These are phyloP conservation scores for Pueraria montana DNA, from an alignment of 306 rosid genomes.

Conservation along the genomic window DNA sequence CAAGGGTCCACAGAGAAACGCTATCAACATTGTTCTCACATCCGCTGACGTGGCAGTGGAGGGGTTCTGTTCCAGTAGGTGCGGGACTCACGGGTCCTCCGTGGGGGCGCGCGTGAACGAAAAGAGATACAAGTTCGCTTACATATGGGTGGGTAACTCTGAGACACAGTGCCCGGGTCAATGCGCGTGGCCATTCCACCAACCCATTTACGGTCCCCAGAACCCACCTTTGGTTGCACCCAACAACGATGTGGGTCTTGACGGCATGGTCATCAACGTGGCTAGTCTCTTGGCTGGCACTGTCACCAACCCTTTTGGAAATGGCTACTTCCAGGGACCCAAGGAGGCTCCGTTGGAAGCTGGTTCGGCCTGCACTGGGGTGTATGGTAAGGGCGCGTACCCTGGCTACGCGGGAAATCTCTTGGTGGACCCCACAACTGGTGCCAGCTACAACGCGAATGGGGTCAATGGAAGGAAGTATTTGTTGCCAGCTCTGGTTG, in stretches of 20 bases:
- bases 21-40: slow-evolving; percentile 70
- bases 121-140: slow-evolving; percentile 56
- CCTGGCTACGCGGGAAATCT: slow-evolving; percentile 78
- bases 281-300: slow-evolving; percentile 77
- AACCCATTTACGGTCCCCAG: slow-evolving; percentile 77
- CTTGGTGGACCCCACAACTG: slow-evolving; percentile 62
- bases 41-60: slow-evolving; percentile 59
- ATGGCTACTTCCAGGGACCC: slow-evolving; percentile 80
- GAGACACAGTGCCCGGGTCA: slow-evolving; percentile 80
- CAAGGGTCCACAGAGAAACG: slow-evolving; percentile 55
- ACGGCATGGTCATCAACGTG: slow-evolving; percentile 75
- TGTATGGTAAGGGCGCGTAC: slow-evolving; percentile 76
- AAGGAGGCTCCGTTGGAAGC: slow-evolving; percentile 79
- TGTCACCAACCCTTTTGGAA: slow-evolving; percentile 69
- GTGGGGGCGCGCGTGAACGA: slow-evolving; percentile 37
- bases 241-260: slow-evolving; percentile 74
- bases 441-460: slow-evolving; percentile 73
- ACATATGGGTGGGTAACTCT: slow-evolving; percentile 80
- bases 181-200: slow-evolving; percentile 51
- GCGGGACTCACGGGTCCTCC: slow-evolving; percentile 72
- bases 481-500: slow-evolving; percentile 69
- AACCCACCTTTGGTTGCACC: slow-evolving; percentile 65
- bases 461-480: slow-evolving; percentile 65
- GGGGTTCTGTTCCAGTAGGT: slow-evolving; percentile 64
- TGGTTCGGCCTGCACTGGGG: slow-evolving; percentile 71